Base-by-base conservation (phyloP, 768 basidiomycete species). In the Coprinellus aureogranulatus region DNA sequence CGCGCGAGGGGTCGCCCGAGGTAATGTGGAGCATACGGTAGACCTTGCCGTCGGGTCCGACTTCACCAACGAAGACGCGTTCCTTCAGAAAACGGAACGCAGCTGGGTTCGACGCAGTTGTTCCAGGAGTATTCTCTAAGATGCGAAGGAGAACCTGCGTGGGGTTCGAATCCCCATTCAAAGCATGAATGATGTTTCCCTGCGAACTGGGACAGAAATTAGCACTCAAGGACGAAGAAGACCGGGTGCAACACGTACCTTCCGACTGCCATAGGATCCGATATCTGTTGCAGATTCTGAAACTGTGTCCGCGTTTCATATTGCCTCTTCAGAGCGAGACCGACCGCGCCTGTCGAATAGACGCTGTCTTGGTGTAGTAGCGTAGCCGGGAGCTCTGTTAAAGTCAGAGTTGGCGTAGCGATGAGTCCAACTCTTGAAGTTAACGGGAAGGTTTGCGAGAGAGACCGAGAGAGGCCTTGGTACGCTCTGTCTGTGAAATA, bases 381-480 rank as follows among this genome's bases (percentile, higher is more conserved):
- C 0, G 90, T 92, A 27, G 87, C 81, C 0, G 86, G 85, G 20
- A 87, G 73, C 14, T 90, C 91, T 1, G 89, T 92, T 4, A 90
- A 72, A 67, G 92, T 92, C 0, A 90, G 89, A 2, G 91, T 92
- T 2, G 89, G 86, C 0, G 89, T 77, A 0, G 85, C 87, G 22
- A 88, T 68, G 20, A 92, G 76, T 3, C 89, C 88, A 53, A 90
- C 70, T 73, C 84, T 81, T 22, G 73, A 73, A 4, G 84, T 76
- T 18, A 61, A 53, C 0, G 80, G 74, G 56, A 87, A 81, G 2
- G 64, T 55, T 8, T 64, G 61, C 4, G 87, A 67, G 3, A 79
- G 71, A 44, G 71, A 76, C 4, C 72, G 72, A 20, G 56, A 40
- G 4, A 88, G 71, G 14, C 85, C 86, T 62, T 87, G 81, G 0